Evolutionary conservation across 2,329 filamentous ascomycete genomes (phyloP), one percentile per base, ranked within the genome.

Genomic region (Xylaria sp.): DNA sequence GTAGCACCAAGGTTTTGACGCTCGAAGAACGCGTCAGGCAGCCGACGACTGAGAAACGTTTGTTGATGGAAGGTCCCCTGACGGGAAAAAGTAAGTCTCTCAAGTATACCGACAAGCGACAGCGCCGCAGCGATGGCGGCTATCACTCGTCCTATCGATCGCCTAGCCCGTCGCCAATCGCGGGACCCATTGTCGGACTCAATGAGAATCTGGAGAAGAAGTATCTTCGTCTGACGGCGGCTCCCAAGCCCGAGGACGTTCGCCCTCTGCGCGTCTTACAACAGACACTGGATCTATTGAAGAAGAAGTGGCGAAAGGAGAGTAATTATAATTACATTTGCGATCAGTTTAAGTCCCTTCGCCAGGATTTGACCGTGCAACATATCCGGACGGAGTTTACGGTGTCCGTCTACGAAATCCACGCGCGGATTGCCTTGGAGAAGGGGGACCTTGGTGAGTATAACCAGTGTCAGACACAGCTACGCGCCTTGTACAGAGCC

Each of bases 391-490:
- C 92, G 76, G 90, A 95, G 56, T 97, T 99, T 73, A 97, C 94
- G 30, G 92, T 97, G 65, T 89, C 84, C 64, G 94, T 97, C 52
- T 99, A 99, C 76, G 94, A 99, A 78, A 95, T 93, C 63, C 94
- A 99, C 78, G 94, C 93, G 65, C 88, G 94, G 62, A 97, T 99
- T 77, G 94, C 94, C 67, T 82, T 99, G 76, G 93, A 99, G 78
- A 97, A 95, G 83, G 92, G 90, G 78, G 94, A 99, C 81, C 85
- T 97, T 80, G 93, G 94, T 99, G 94, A 99, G 94, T 99, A 99
- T 94, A 99, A 99, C 81, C 94, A 99, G 83, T 99, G 94, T 78
- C 94, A 99, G 81, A 97, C 94, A 71, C 94, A 99, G 79, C 82
- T 99, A 73, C 91, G 91, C 76, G 91, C 89, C 66, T 80, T 99